Conservation (phyloP, 129 eudicot genomes). For the Sambucus nigra region DNA sequence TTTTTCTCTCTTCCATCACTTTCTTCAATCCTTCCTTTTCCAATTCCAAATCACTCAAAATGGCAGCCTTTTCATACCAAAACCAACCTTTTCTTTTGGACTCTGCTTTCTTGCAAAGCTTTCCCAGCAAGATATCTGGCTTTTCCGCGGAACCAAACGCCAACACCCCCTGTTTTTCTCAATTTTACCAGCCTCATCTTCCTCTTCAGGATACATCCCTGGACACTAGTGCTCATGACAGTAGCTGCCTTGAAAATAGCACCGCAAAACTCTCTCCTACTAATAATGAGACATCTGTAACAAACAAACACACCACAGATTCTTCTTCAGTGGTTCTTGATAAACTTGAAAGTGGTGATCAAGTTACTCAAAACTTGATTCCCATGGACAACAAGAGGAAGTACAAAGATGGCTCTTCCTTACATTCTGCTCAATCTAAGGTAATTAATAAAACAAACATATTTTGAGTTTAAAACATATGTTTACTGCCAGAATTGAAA, state of each 20-base stretch:
- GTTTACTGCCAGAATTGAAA: no score
- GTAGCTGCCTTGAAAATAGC: neutral
- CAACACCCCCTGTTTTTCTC: conserved; percentile 16
- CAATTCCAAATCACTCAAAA: conserved; percentile 21
- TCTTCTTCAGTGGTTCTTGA: conserved; percentile 46
- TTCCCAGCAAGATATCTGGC: conserved; percentile 6
- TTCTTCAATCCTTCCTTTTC: neutral
- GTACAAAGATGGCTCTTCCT: conserved; percentile 29
- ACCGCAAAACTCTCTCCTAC: conserved; percentile 11
- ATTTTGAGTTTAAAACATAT: neutral
- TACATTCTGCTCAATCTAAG: conserved; percentile 43
- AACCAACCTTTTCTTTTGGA: conserved; percentile 33
- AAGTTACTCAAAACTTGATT: conserved; percentile 5
- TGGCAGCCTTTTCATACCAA: conserved; percentile 51
- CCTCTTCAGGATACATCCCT: conserved; percentile 12
- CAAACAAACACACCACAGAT: conserved; percentile 28
- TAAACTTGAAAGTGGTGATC: conserved; percentile 25
- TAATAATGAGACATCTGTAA: conserved; percentile 13
- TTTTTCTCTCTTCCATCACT: conserved; percentile 5
- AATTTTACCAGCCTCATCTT: conserved; percentile 22
- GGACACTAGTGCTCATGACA: conserved; percentile 9
- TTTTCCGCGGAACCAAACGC: conserved; percentile 14
- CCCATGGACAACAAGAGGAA: conserved; percentile 42
- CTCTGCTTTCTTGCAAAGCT: conserved; percentile 26
- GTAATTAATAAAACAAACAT: conserved; percentile 13